A percentile compares a stretch with the other conserved stretches of the same genome.
phyloP scores from a whole-genome alignment of 306 rosid species.

The Gastrolobium villosum region DNA sequence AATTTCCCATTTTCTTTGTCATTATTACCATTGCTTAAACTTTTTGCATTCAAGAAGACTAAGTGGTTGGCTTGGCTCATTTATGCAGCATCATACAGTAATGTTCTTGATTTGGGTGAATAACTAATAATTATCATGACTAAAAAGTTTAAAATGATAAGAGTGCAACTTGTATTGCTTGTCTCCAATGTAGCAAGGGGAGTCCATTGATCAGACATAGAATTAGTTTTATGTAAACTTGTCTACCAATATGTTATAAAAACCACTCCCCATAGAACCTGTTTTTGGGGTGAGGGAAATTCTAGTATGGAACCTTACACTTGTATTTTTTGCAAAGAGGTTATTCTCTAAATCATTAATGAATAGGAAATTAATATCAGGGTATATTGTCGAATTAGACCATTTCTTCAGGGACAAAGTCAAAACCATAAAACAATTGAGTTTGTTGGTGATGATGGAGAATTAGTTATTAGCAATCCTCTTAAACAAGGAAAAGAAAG shows the following conservation, averaged over 20 bases:
- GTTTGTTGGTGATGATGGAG: conserved; percentile 93
- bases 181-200: conserved; percentile 30
- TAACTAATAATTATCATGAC: conserved; percentile 15
- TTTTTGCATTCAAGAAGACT: neutral
- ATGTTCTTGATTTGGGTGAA: conserved; percentile 38
- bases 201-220: conserved; percentile 18
- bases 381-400: conserved; percentile 96
- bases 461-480: conserved; percentile 80
- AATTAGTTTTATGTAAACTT: conserved; percentile 25
- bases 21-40: neutral
- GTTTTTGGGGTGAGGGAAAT: too few species aligned
- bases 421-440: conserved; percentile 80
- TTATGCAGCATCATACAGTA: conserved; percentile 28
- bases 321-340: too few species aligned
- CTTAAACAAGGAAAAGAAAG: conserved; percentile 90
- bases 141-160: conserved; percentile 25
- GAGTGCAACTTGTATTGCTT: conserved; percentile 21
- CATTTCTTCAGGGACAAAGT: conserved; percentile 96
- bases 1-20: conserved; percentile 38
- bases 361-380: conserved; percentile 91
- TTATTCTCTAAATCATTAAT: conserved; percentile 29
- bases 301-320: too few species aligned
- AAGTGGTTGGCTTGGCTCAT: neutral
- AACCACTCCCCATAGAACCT: too few species aligned
- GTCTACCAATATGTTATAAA: conserved; percentile 8